These are phyloP conservation scores for Thalassiosira oceanica DNA, from an alignment of 352 stramenopile genomes.

Conservation along the genomic window DNA sequence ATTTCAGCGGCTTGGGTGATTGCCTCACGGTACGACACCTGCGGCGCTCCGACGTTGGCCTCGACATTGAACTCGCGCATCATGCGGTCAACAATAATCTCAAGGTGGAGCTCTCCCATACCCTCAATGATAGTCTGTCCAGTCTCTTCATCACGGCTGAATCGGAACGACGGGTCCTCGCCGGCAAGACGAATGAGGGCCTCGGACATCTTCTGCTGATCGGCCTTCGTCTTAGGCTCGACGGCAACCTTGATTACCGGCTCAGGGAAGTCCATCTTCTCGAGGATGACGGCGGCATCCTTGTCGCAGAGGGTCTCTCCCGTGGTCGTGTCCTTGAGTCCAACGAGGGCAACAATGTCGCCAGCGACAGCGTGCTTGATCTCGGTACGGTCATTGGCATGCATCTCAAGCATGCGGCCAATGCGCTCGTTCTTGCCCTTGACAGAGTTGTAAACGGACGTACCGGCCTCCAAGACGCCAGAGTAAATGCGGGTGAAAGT, in stretches of 20 bases:
- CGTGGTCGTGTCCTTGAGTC: slow-evolving; percentile 87
- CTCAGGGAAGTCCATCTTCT: slow-evolving; percentile 89
- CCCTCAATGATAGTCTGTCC: slow-evolving; percentile 85
- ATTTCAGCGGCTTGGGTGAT: slow-evolving; percentile 83
- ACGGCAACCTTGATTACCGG: slow-evolving; percentile 87
- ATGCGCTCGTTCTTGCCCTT: slow-evolving; percentile 85
- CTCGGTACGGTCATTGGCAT: slow-evolving; percentile 86
- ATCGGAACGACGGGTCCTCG: slow-evolving; percentile 88
- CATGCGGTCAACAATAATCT: slow-evolving; percentile 89
- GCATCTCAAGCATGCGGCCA: slow-evolving; percentile 87
- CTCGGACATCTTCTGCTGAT: slow-evolving; percentile 88
- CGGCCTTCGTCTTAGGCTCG: slow-evolving; percentile 86
- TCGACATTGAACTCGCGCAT: slow-evolving; percentile 87
- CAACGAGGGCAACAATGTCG: slow-evolving; percentile 85
- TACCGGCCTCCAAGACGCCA: slow-evolving; percentile 81
- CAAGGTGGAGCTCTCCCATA: slow-evolving; percentile 88
- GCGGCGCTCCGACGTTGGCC: slow-evolving; percentile 82
- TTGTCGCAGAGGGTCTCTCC: slow-evolving; percentile 86
- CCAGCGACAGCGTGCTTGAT: slow-evolving; percentile 85
- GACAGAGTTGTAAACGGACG: slow-evolving; percentile 85
- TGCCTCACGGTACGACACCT: slow-evolving; percentile 86
- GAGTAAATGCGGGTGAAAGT: slow-evolving; percentile 88
- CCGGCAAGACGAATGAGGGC: slow-evolving; percentile 82
- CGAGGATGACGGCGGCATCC: slow-evolving; percentile 82
- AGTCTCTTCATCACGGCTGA: slow-evolving; percentile 82